phyloP scores from a whole-genome alignment of 2,329 filamentous ascomycete species.

The Sclerotinia nivalis region DNA sequence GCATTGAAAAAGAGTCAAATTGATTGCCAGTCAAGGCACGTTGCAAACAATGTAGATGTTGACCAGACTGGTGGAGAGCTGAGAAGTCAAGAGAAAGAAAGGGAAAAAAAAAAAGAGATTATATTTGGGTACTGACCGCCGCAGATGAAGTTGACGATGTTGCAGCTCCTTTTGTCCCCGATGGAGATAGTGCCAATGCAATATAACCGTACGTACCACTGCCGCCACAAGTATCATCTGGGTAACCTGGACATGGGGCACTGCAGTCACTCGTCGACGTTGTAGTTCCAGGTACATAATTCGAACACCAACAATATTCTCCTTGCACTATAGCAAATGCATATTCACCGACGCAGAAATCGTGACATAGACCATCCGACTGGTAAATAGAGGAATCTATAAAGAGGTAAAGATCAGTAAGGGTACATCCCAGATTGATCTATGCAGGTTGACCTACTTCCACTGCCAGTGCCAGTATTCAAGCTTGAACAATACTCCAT shows the following conservation, averaged over 20 bases:
- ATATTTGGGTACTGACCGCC: constrained; percentile 34
- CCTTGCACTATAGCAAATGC: constrained; percentile 70
- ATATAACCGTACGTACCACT: constrained; percentile 66
- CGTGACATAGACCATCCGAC: constrained; percentile 68
- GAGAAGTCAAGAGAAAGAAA: constrained; percentile 15
- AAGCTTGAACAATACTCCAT: constrained; percentile 48
- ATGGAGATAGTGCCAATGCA: constrained; percentile 52
- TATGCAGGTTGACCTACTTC: constrained; percentile 44
- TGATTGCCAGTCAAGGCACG: constrained; percentile 36
- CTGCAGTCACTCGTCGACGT: constrained; percentile 51
- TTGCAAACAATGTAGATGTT: constrained; percentile 12
- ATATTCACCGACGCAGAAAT: constrained; percentile 57
- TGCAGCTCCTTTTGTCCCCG: constrained; percentile 52
- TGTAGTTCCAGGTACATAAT: constrained; percentile 59
- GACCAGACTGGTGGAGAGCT: constrained; percentile 7
- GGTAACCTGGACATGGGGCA: constrained; percentile 67
- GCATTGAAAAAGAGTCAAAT: constrained; percentile 39
- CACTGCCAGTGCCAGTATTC: constrained; percentile 48
- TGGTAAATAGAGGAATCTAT: constrained; percentile 60
- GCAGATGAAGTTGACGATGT: constrained; percentile 25
- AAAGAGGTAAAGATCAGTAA: constrained; percentile 24
- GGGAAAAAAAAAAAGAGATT: not conserved
- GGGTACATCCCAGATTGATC: not conserved
- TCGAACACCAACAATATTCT: constrained; percentile 72
- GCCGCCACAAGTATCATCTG: constrained; percentile 65